Base-by-base conservation (phyloP, 768 basidiomycete genomes). In the Boletellus sp. region DNA sequence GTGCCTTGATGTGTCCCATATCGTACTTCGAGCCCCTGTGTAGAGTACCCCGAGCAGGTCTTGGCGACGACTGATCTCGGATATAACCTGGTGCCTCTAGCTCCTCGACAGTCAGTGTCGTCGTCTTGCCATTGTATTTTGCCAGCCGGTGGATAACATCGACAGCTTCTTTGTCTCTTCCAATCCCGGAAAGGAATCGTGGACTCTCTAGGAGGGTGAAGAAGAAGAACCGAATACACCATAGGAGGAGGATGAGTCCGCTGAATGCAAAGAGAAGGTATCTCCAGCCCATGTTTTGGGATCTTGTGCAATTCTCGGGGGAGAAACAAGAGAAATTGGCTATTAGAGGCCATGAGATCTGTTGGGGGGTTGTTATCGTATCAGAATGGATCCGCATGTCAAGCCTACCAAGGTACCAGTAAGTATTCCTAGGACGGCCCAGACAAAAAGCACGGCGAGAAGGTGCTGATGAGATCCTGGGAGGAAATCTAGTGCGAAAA, bases 221-320 rank as follows among this genome's bases (percentile, higher is more conserved):
- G 23, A 71, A 55, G 59, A 79, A 77, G 63, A 79, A 74, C 33
- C 81, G 77, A 53, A 78, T 48, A 11, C 59, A 68, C 73, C 78
- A 82, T 19, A 81, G 62, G 46, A 80, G 51, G 33, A 84, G 68
- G 20, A 74, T 79, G 35, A 82, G 52, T 9, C 72, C 79, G 3
- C 81, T 80, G 34, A 81, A 73, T 0, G 72, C 71, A 59, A 79
- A 74, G 31, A 81, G 65, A 23, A 81, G 72, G 58, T 83, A 83
- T 26, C 83, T 70, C 82, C 83, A 84, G 23, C 83, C 81, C 81
- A 80, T 83, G 54, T 83, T 84, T 17, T 76, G 55, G 3, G 70
- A 61, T 42, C 68, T 72, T 35, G 70, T 50, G 51, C 78, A 78
- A 3, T 67, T 56, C 6, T 48, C 51, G 0, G 66, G 15, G 3